phyloP scores from a whole-genome alignment of 495 filamentous ascomycete species.

The Cercophora scortea region DNA sequence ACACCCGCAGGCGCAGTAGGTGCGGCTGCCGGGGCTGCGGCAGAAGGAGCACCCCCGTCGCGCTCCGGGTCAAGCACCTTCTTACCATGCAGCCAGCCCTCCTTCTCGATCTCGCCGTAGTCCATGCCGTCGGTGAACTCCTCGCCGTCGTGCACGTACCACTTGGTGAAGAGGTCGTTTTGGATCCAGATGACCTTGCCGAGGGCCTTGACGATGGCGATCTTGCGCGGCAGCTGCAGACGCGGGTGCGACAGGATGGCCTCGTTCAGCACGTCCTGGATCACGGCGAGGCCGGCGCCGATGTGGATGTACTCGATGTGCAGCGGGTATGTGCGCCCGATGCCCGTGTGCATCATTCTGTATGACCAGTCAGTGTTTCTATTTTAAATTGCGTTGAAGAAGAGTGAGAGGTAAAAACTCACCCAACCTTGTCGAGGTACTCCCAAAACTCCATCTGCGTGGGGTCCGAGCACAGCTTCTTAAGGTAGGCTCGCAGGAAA shows the following conservation, averaged over 20 bases:
- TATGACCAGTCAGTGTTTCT: not conserved
- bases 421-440: constrained; percentile 71
- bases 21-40: not conserved
- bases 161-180: constrained; percentile 72
- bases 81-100: constrained; percentile 50
- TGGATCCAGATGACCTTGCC: constrained; percentile 62
- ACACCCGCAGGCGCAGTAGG: not conserved
- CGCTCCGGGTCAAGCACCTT: constrained; percentile 28
- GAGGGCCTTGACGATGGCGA: constrained; percentile 57
- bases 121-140: constrained; percentile 57
- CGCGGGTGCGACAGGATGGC: constrained; percentile 64
- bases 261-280: constrained; percentile 67
- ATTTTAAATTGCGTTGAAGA: too few relatives aligned
- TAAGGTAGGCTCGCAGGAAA: constrained; percentile 65
- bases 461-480: constrained; percentile 61
- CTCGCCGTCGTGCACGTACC: constrained; percentile 64
- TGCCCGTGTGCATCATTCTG: constrained; percentile 65
- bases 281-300: constrained; percentile 56
- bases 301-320: constrained; percentile 75
- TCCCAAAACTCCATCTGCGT: constrained; percentile 69
- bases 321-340: constrained; percentile 54
- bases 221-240: constrained; percentile 54
- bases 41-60: not conserved
- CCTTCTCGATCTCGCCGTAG: constrained; percentile 47
- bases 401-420: too few relatives aligned